Evolutionary conservation across 192 early-diverging fungal genomes (phyloP), one percentile per base, ranked within the genome.

Genomic region (Umbelopsis vinacea): DNA sequence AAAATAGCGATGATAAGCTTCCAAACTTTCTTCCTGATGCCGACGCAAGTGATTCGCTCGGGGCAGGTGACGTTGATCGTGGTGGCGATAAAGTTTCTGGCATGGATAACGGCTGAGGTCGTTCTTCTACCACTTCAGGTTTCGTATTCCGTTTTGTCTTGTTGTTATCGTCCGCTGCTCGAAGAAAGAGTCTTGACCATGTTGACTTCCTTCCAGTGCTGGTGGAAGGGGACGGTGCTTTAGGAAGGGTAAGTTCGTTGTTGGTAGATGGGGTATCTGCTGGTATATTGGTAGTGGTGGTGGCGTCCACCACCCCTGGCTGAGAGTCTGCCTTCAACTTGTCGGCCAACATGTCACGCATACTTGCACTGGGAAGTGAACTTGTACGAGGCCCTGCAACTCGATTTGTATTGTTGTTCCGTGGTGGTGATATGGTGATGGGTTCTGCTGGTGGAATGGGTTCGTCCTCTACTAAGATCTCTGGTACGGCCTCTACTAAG

Each of bases 121-220:
- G 23, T 54, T 70, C 69, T 57, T 69, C 68, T 52, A 40, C 50
- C 70, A 70, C 35, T 10, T 35, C 43, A 40, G 69, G 24, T 24
- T 26, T 38, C 33, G 57, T 79, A 67, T 3, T 74, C 79, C 79
- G 70, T 78, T 82, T 54, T 79, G 79, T 75, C 80, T 82, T 77
- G 74, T 77, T 37, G 72, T 72, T 67, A 76, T 83, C 66, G 76
- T 82, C 60, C 71, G 71, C 73, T 79, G 40, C 29, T 43, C 40
- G 40, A 43, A 68, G 79, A 71, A 68, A 86, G 74, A 33, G 75
- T 74, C 76, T 75, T 80, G 14, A 79, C 81, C 52, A 86, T 72
- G 70, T 82, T 75, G 60, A 73, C 80, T 81, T 24, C 60, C 60
- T 68, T 71, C 72, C 68, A 50, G 45, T 45, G 68, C 67, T 19